These are phyloP conservation scores for Wickerhamomyces sp. DNA, from an alignment of 1,139 yeast species.

Conservation along the genomic window DNA sequence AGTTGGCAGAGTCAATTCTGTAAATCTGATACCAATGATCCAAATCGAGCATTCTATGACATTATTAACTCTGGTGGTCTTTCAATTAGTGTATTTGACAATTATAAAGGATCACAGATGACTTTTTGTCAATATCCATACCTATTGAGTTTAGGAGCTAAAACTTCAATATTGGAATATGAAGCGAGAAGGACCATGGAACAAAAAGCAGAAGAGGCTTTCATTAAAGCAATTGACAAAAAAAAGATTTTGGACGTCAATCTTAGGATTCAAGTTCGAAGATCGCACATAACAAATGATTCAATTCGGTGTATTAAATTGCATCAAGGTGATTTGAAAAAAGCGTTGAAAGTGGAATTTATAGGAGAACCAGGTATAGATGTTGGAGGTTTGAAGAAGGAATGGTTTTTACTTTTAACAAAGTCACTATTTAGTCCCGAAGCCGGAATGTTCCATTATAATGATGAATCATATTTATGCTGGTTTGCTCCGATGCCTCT, in stretches of 20 bases:
- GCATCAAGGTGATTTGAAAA: slow-evolving; percentile 61
- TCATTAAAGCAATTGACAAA: slow-evolving; percentile 65
- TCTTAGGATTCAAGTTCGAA: slow-evolving; percentile 61
- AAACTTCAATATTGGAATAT: slow-evolving; percentile 73
- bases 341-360: slow-evolving; percentile 73
- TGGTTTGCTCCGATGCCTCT: slow-evolving; percentile 65
- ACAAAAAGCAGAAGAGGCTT: slow-evolving; percentile 84
- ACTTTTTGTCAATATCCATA: slow-evolving; percentile 84
- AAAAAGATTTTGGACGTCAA: slow-evolving; percentile 60
- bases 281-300: slow-evolving; percentile 66
- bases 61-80: slow-evolving; percentile 9
- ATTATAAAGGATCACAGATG: slow-evolving; percentile 26
- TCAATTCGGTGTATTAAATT: slow-evolving; percentile 61
- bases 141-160: slow-evolving; percentile 73
- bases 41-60: slow-evolving; percentile 24
- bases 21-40: not conserved
- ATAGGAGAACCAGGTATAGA: slow-evolving; percentile 87
- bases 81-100: too few relatives aligned
- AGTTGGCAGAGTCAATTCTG: slow-evolving; percentile 53
- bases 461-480: slow-evolving; percentile 63
- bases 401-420: slow-evolving; percentile 80
- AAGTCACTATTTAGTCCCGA: slow-evolving; percentile 63
- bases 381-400: slow-evolving; percentile 90
- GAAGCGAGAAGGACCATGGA: slow-evolving; percentile 85
- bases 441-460: slow-evolving; percentile 55